Percentiles rank a stretch among this genome's conserved stretches.
Conservation (phyloP, 1,284 basidiomycete species). For the Tilletia setariae region DNA sequence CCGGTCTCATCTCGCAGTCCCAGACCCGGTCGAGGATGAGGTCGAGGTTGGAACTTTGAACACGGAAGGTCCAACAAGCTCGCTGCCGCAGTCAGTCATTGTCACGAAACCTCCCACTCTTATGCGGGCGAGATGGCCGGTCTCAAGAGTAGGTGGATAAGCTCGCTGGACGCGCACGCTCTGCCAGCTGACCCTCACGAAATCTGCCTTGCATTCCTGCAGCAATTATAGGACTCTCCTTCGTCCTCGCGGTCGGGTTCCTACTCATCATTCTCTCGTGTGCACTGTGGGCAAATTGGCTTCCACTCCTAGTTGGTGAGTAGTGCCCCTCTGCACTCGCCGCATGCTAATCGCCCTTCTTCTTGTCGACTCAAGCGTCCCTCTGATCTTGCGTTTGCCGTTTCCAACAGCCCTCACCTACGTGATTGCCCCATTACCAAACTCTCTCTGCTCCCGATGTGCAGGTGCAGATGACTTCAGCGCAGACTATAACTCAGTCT, state of each 20-base stretch:
- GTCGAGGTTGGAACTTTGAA: no score
- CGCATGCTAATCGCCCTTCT: no score
- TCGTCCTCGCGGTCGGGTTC: constrained; percentile 94
- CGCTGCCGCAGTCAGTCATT: no score
- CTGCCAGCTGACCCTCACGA: no score
- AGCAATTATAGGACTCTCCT: constrained; percentile 62
- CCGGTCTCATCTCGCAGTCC: no score
- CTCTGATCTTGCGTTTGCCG: not conserved
- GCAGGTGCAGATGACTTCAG: constrained; percentile 61
- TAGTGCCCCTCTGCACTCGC: constrained; percentile 30
- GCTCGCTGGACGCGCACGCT: not conserved
- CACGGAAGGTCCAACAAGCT: no score
- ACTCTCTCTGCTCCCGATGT: constrained; percentile 67
- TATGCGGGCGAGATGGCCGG: constrained; percentile 2
- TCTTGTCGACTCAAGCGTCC: not conserved
- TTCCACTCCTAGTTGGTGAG: constrained; percentile 92
- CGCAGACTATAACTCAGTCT: constrained; percentile 59
- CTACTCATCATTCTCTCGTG: constrained; percentile 96
- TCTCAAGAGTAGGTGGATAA: not conserved
- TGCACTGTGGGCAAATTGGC: constrained; percentile 93
- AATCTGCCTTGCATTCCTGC: no score
- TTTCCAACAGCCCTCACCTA: constrained; percentile 77
- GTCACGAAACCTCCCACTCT: no score
- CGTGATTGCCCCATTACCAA: constrained; percentile 90
- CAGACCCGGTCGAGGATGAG: no score